Percentiles rank a stretch among this genome's conserved stretches.
These are phyloP conservation scores for Candida sp. DNA, from an alignment of 1,139 yeast species.

Conservation along the genomic window DNA sequence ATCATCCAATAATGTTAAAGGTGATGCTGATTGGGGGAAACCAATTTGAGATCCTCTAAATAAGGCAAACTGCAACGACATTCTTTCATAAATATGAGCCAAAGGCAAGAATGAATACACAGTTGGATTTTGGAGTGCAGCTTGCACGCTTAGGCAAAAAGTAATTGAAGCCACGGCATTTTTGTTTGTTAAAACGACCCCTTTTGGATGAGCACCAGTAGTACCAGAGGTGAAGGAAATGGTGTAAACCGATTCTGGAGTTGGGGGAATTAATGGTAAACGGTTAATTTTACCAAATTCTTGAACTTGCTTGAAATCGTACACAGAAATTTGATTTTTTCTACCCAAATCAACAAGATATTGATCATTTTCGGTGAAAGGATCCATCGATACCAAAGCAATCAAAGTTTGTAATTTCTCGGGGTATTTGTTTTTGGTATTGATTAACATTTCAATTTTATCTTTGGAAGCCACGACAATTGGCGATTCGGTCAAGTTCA, in stretches of 20 bases:
- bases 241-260: conserved; percentile 53
- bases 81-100: conserved; percentile 67
- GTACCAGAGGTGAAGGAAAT: conserved; percentile 80
- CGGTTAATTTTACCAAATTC: conserved; percentile 50
- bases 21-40: conserved; percentile 37
- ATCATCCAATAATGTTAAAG: conserved; percentile 37
- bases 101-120: conserved; percentile 19
- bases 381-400: conserved; percentile 38
- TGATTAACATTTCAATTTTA: conserved; percentile 23
- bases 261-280: conserved; percentile 46
- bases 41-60: conserved; percentile 31
- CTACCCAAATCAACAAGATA: conserved; percentile 18
- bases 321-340: conserved; percentile 25
- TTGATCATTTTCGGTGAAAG: conserved; percentile 20
- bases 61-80: conserved; percentile 20
- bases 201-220: conserved; percentile 68
- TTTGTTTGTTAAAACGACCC: conserved; percentile 60
- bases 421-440: conserved; percentile 23
- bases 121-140: conserved; percentile 7
- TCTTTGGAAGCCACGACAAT: conserved; percentile 32
- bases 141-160: conserved; percentile 16
- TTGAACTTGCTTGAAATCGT: conserved; percentile 51
- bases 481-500: conserved; percentile 32
- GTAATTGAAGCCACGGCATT: conserved; percentile 50
- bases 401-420: conserved; percentile 27